Percentiles rank a stretch among this genome's conserved stretches.
phyloP scores from a whole-genome alignment of 805 yeast species.

The Yarrowia deformans region DNA sequence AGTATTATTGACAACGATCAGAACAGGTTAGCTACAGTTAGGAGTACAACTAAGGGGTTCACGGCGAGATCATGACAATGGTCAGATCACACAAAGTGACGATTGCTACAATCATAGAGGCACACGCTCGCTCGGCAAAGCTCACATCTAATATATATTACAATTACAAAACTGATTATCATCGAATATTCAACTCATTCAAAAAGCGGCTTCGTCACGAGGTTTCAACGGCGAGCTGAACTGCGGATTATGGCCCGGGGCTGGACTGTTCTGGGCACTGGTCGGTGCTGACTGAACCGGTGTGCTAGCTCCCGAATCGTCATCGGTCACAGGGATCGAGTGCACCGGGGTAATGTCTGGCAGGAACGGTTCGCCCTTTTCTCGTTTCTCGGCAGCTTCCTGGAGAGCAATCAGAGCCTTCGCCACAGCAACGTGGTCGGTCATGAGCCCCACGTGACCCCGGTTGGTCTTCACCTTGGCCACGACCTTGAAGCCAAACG shows the following conservation, averaged over 20 bases:
- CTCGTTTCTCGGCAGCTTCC: constrained; percentile 57
- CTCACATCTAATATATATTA: constrained; percentile 10
- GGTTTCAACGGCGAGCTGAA: constrained; percentile 7
- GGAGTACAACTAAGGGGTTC: no score
- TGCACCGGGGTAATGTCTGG: constrained; percentile 25
- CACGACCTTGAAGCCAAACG: constrained; percentile 71
- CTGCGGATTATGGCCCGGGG: neutral
- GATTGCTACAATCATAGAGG: no score
- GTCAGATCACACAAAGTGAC: no score
- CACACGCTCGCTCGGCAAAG: no score
- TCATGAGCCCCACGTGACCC: constrained; percentile 83
- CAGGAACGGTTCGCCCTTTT: constrained; percentile 7
- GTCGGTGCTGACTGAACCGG: neutral
- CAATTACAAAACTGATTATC: constrained; percentile 10
- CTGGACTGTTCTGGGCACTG: neutral
- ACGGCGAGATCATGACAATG: no score
- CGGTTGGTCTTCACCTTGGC: constrained; percentile 68
- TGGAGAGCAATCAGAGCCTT: constrained; percentile 70
- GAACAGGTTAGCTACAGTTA: no score
- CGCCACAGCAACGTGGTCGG: constrained; percentile 76
- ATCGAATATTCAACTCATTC: no score
- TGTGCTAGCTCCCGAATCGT: constrained; percentile 4
- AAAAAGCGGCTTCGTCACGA: no score
- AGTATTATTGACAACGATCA: no score
- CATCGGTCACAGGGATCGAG: constrained; percentile 23